Conservation (phyloP, 176 grass and related monocot species). For the Aegilops sharonensis region DNA sequence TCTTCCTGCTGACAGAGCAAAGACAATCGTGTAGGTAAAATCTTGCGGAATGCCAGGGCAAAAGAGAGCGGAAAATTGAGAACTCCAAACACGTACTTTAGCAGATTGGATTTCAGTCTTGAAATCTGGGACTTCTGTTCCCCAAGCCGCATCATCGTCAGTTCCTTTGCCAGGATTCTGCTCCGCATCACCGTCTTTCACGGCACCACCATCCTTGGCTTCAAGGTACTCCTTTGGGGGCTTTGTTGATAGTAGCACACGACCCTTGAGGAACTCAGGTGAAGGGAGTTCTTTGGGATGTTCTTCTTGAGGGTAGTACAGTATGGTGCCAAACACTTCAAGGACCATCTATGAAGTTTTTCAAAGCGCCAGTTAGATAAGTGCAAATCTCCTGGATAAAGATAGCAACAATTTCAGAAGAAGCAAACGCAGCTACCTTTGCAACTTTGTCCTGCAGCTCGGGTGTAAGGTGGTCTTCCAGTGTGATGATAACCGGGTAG, state of each 20-base stretch:
- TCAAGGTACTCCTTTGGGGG: conserved; percentile 89
- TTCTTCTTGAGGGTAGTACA: conserved; percentile 68
- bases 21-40: background rate
- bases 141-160: conserved; percentile 63
- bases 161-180: conserved; percentile 28
- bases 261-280: conserved; percentile 65
- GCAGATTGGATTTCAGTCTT: conserved; percentile 52
- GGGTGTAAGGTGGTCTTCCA: conserved; percentile 84
- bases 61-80: background rate
- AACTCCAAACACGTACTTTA: conserved; percentile 33
- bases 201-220: conserved; percentile 38
- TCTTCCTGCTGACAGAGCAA: conserved; percentile 32
- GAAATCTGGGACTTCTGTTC: conserved; percentile 78
- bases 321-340: conserved; percentile 60
- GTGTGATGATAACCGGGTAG: conserved; percentile 92
- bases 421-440: conserved; percentile 33
- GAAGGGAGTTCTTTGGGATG: conserved; percentile 77
- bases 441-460: conserved; percentile 94
- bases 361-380: background rate
- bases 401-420: too few relatives aligned
- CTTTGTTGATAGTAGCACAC: conserved; percentile 84
- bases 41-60: background rate
- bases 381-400: background rate
- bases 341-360: conserved; percentile 61
- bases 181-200: conserved; percentile 52